Evolutionary conservation across 257 asterid species (phyloP), one percentile per base, ranked within the genome.

Genomic region (Catharanthus roseus): DNA sequence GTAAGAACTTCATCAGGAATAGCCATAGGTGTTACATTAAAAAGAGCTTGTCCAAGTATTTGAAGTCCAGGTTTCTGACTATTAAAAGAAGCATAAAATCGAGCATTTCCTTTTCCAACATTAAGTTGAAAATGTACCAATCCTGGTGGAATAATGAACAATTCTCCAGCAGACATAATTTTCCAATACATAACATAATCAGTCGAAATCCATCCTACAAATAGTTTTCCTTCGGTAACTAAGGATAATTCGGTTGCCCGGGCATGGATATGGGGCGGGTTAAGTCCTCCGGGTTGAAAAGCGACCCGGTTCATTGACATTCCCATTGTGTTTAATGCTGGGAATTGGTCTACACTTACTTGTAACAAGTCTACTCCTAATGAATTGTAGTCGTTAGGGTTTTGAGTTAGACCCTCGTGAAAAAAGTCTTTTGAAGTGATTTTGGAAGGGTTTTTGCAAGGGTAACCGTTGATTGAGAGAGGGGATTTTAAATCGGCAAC

Each of bases 191-290:
- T 8, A 10, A 56, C 44, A 58, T 76, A 39, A 6, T 42, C 62
- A 16, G 80, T 60, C 7, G 56, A 60, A 3, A 71, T 49, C 53
- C 68, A 41, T 2, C 80, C 76, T 18, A 55, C 75, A 33, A 64
- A 26, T 1, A 76, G 65, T 28, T 23, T 41, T n/a, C 80, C 80
- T 23, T 76, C 80, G 10, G 64, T 18, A 10, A 76, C 76, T 34
- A 76, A 11, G 0, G 62, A 54, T 23, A 55, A 29, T 29, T 76
- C 80, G 3, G 80, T 41, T 4, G 80, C 76, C 12, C 76, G 64
- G 2, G 80, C 73, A 23, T 76, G 80, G 10, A 31, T 28, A n/a
- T 71, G 80, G 38, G 80, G 80, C 21, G 66, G 76, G 19, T 76
- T 76, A 18, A 76, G 26, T 55, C 76, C 76, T 10, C 71, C 75